phyloP scores from a whole-genome alignment of 2,329 filamentous ascomycete genomes.

The Colletotrichum sp. region DNA sequence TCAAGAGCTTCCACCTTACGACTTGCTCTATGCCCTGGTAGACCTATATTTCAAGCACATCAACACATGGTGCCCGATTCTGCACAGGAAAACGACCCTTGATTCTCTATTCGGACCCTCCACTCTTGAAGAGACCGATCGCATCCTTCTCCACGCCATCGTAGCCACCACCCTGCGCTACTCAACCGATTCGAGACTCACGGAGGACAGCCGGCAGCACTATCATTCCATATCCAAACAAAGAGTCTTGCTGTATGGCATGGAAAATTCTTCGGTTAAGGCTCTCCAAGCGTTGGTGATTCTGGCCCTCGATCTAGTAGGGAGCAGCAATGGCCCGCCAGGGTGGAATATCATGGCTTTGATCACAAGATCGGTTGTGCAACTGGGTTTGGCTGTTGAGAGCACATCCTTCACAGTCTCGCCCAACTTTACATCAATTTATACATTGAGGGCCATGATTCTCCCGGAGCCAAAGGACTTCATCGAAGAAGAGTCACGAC shows the following conservation, averaged over 20 bases:
- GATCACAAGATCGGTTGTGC: constrained; percentile 87
- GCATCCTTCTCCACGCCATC: constrained; percentile 84
- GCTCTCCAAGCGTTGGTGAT: constrained; percentile 88
- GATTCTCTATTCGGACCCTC: constrained; percentile 82
- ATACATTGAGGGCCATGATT: constrained; percentile 84
- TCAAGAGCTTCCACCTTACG: constrained; percentile 75
- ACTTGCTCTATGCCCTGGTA: constrained; percentile 73
- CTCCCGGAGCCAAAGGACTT: constrained; percentile 84
- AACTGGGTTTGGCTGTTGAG: constrained; percentile 85
- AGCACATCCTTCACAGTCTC: constrained; percentile 79
- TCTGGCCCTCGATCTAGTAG: constrained; percentile 82
- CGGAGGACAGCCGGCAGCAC: constrained; percentile 71
- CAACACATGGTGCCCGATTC: constrained; percentile 86
- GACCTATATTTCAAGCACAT: constrained; percentile 82
- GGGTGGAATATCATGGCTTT: constrained; percentile 92
- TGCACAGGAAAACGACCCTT: constrained; percentile 83
- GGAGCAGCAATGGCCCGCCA: constrained; percentile 86
- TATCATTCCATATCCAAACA: constrained; percentile 86
- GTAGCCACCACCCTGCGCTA: constrained; percentile 88
- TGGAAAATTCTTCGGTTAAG: constrained; percentile 90
- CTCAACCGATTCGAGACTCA: constrained; percentile 77
- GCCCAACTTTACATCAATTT: constrained; percentile 83
- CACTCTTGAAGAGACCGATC: constrained; percentile 79
- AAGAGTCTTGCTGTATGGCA: constrained; percentile 83
- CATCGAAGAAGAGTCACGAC: constrained; percentile 86